Evolutionary conservation across 2,329 filamentous ascomycete genomes (phyloP).

Genomic region (Cordyceps farinosa): DNA sequence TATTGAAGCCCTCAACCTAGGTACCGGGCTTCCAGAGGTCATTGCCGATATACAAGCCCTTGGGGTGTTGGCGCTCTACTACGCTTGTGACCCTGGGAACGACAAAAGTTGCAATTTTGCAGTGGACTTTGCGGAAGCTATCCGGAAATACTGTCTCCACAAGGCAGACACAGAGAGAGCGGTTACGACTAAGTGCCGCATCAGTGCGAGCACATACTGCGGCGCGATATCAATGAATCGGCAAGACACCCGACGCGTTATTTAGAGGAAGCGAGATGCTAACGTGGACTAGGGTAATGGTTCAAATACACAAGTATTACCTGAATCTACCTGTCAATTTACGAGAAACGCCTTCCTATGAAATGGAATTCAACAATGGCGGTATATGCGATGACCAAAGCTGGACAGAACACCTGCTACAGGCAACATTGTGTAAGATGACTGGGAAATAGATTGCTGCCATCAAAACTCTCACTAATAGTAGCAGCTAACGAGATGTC

Average conservation of each 20-base stretch:
- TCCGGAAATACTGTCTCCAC: neutral
- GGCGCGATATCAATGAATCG: conserved; percentile 10
- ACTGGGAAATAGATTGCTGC: too few species aligned
- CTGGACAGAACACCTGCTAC: conserved; percentile 1
- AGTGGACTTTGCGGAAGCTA: conserved; percentile 4
- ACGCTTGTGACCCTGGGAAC: neutral
- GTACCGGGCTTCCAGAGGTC: neutral
- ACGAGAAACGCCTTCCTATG: neutral
- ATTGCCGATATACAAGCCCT: conserved; percentile 4
- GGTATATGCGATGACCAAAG: neutral
- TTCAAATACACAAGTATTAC: neutral
- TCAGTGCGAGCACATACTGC: conserved; percentile 1
- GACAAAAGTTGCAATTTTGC: neutral
- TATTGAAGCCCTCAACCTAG: neutral
- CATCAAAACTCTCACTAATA: neutral
- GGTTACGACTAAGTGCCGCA: neutral
- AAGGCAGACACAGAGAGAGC: neutral
- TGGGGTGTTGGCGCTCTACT: conserved; percentile 5
- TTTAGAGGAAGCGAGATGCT: neutral
- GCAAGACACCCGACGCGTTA: neutral
- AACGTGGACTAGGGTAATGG: neutral
- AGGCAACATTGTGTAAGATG: neutral
- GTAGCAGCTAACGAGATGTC: neutral
- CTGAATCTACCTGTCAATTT: neutral
- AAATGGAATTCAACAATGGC: neutral